Evolutionary conservation across 768 basidiomycete species (phyloP).

Genomic region (Boletus coccyginus): DNA sequence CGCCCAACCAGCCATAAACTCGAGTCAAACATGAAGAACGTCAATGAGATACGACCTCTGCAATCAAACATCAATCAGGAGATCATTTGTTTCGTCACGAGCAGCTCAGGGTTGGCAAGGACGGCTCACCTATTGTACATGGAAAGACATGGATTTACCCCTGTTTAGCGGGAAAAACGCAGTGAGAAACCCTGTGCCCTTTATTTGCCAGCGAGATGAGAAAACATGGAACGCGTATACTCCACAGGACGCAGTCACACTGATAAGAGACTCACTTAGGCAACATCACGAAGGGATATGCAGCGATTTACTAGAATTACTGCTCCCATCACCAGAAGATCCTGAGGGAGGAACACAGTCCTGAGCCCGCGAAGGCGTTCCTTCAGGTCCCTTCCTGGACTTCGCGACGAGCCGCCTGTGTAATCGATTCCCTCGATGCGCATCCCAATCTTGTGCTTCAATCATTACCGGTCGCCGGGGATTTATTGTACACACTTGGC

Average conservation of each 20-base stretch:
- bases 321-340: constrained; percentile 5
- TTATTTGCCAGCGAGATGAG: neutral
- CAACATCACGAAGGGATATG: constrained; percentile 7
- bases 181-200: neutral
- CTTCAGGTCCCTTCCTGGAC: constrained; percentile 13
- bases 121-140: neutral
- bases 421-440: constrained; percentile 52
- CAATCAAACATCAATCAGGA: constrained; percentile 6
- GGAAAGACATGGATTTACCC: neutral
- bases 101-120: too few relatives aligned
- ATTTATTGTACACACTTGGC: constrained; percentile 60
- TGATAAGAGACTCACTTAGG: constrained; percentile 7
- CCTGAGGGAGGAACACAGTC: neutral
- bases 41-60: neutral
- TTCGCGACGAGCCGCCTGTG: constrained; percentile 51
- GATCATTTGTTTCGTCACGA: constrained; percentile 6
- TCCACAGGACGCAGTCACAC: neutral
- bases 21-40: neutral
- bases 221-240: neutral
- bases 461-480: constrained; percentile 60
- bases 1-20: neutral
- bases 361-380: neutral
- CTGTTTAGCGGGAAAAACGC: neutral
- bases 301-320: neutral
- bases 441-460: constrained; percentile 53